phyloP scores from a whole-genome alignment of 2,329 filamentous ascomycete genomes.

The Aspergillus aculeatus region DNA sequence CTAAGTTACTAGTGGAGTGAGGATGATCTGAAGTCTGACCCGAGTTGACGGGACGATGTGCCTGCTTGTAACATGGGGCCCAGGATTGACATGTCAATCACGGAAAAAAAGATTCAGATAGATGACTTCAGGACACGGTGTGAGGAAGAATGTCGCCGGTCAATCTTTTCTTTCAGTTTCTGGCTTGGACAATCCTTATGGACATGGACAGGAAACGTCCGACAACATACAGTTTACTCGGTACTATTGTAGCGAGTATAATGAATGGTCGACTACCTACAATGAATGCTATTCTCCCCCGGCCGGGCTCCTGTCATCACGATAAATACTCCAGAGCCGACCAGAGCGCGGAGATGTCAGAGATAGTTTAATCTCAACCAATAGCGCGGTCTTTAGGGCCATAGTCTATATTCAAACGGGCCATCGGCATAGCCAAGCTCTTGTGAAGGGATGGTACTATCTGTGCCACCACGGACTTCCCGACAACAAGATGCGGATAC shows the following conservation, averaged over 20 bases:
- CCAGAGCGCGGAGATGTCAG: not conserved
- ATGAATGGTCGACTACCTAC: no score
- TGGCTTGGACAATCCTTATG: no score
- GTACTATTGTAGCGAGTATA: no score
- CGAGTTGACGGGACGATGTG: conserved; percentile 22
- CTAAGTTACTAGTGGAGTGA: not conserved
- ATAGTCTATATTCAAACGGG: conserved; percentile 13
- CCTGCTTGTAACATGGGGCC: not conserved
- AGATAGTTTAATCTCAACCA: not conserved
- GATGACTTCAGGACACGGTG: not conserved
- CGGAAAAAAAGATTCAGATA: not conserved
- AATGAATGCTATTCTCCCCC: no score
- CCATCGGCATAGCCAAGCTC: conserved; percentile 18
- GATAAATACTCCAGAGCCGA: not conserved
- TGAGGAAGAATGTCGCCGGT: not conserved
- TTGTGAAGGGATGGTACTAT: conserved; percentile 11
- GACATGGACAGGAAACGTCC: no score
- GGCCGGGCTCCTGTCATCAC: not conserved
- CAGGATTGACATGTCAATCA: conserved; percentile 1
- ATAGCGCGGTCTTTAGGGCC: not conserved
- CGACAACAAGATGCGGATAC: conserved; percentile 24
- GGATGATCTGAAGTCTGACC: conserved; percentile 19
- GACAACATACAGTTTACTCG: no score
- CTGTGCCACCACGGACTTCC: conserved; percentile 23
- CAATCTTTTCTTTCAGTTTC: no score